Base-by-base conservation (phyloP, 225 moss, liverwort and hornwort genomes). In the Sphagnum tenellum region DNA sequence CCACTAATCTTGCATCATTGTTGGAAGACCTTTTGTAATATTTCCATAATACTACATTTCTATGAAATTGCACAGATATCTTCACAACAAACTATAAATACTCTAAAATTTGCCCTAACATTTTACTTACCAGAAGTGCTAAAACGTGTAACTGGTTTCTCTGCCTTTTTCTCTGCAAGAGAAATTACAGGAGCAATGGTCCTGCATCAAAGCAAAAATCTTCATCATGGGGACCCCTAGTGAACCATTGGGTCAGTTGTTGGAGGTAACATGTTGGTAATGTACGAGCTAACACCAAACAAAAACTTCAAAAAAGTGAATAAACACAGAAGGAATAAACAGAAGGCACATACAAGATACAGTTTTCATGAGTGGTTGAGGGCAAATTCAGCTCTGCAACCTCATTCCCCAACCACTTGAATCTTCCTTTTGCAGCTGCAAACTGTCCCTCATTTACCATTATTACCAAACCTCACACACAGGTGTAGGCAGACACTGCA, bases 391-490 rank as follows among this genome's bases (percentile, higher is more conserved):
- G 64, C 71, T 88, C 88, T 59, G 74, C 73, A 7, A 75, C 71
- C 73, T 91, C 91, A 46, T 82, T 89, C 55, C 90, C 89, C 79
- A 91, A 88, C 79, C 91, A 89, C 70, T 92, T 91, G 73, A 95
- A 95, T 69, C 88, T 95, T 60, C 94, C 94, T 79, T 89, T 95
- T 3, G 94, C 94, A 64, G 91, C 94, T 69, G 89, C 76, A 76
- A 95, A 95, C 94, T 82, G 61, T 56, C 72, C 12, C 57, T 57
- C 50, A 46, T 11, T 60, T 45, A 29, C 29, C 29, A 29, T 29
- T 29, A 29, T 29, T 29, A 29, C 29, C 29, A 0, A 0, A 29
- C 29, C 29, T 29, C 29, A 29, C 29, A 29, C 29, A 29, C 29
- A 0, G 0, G 29, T 29, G 29, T 29, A 0, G 29, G 29, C 29